These are phyloP conservation scores for Boletus sp. DNA, from an alignment of 768 basidiomycete genomes.

Conservation along the genomic window DNA sequence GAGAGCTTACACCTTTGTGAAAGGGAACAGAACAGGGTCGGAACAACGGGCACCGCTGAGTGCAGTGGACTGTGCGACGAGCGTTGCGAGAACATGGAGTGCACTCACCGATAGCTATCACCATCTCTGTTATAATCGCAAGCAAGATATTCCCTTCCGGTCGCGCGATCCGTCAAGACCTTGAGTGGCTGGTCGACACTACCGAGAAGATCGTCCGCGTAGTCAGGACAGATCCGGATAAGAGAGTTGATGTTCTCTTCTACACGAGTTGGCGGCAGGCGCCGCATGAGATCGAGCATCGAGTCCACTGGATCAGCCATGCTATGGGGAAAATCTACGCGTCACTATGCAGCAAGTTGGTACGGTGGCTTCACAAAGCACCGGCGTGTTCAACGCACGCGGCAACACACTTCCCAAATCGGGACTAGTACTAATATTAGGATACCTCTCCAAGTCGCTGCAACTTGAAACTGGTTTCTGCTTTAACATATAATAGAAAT, in stretches of 20 bases:
- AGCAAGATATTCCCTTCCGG: slow-evolving; percentile 86
- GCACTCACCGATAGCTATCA: slow-evolving; percentile 71
- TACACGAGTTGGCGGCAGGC: slow-evolving; percentile 88
- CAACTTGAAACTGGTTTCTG: neutral
- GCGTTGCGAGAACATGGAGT: neutral
- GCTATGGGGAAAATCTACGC: slow-evolving; percentile 7
- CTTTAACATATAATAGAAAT: too few species aligned
- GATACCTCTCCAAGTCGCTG: too few species aligned
- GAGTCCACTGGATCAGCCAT: slow-evolving; percentile 85
- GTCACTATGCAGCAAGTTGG: neutral
- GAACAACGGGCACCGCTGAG: neutral
- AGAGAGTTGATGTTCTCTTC: slow-evolving; percentile 85
- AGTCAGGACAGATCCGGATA: slow-evolving; percentile 83
- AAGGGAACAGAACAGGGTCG: neutral
- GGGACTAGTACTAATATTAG: too few species aligned
- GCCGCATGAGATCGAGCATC: slow-evolving; percentile 94
- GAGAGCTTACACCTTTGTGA: neutral
- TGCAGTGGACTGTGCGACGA: neutral
- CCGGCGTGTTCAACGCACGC: neutral
- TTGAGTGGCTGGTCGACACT: slow-evolving; percentile 94
- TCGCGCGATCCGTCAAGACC: slow-evolving; percentile 73
- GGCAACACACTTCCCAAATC: neutral
- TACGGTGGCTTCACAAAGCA: neutral
- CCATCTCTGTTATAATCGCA: slow-evolving; percentile 95
- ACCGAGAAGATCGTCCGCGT: slow-evolving; percentile 91